Conservation (phyloP, 345 rosid species). For the Camelina hispida region DNA sequence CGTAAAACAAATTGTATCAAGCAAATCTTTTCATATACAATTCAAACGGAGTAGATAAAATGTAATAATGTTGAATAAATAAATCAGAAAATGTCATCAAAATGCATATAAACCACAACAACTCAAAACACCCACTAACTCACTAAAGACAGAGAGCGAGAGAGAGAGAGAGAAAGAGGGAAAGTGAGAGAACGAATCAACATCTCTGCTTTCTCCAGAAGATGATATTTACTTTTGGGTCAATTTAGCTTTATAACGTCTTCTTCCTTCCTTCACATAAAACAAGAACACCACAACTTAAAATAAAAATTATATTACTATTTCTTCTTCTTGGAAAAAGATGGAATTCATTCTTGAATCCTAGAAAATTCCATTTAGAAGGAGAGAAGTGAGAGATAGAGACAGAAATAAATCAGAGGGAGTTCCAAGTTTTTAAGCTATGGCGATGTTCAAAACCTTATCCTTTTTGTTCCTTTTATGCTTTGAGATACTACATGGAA, state of each 20-base stretch:
- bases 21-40: not conserved
- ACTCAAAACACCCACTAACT: not conserved
- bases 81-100: constrained; percentile 10
- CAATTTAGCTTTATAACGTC: constrained; percentile 6
- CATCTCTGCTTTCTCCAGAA: constrained; percentile 55
- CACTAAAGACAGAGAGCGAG: constrained; percentile 12
- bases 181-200: constrained; percentile 29
- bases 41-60: not conserved
- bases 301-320: too few species aligned
- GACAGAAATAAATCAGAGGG: not conserved
- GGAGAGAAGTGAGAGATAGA: constrained; percentile 11
- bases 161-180: constrained; percentile 12
- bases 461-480: constrained; percentile 45
- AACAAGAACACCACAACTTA: not conserved
- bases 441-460: constrained; percentile 38
- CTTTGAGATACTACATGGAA: constrained; percentile 40
- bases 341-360: constrained; percentile 20
- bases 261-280: constrained; percentile 22
- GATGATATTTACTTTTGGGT: constrained; percentile 36
- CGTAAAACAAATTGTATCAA: not conserved
- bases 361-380: constrained; percentile 31
- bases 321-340: not conserved
- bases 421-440: constrained; percentile 39
- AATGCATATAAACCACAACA: not conserved
- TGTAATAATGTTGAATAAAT: not conserved